A percentile compares a stretch with the other conserved stretches of the same genome.
phyloP scores from a whole-genome alignment of 2,329 filamentous ascomycete genomes.

The Boeremia lycopersici region DNA sequence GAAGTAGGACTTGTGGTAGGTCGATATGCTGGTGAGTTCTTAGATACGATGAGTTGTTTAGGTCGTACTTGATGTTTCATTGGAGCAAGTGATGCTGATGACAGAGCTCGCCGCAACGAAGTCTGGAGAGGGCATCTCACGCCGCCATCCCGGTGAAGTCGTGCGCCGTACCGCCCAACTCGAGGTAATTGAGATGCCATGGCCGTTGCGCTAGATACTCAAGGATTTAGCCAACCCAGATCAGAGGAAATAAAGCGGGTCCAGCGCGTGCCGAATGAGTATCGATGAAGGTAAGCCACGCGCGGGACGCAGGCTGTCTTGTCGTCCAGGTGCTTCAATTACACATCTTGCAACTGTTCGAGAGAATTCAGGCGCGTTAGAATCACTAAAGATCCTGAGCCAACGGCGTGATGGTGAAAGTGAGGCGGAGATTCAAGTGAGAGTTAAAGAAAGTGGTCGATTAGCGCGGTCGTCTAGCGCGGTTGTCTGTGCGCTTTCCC shows the following conservation, averaged over 20 bases:
- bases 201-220: neutral
- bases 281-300: slow-evolving; percentile 1
- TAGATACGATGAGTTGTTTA: slow-evolving; percentile 16
- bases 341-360: neutral
- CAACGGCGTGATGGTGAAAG: neutral
- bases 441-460: neutral
- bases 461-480: slow-evolving; percentile 7
- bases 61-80: slow-evolving; percentile 9
- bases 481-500: slow-evolving; percentile 1
- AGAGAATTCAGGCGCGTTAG: neutral
- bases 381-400: neutral
- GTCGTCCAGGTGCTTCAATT: neutral
- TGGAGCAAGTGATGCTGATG: slow-evolving; percentile 6
- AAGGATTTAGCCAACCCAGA: neutral
- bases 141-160: neutral
- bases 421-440: neutral
- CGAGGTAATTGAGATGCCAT: slow-evolving; percentile 5
- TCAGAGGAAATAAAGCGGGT: slow-evolving; percentile 1
- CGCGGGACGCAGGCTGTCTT: neutral
- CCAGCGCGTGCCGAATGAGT: neutral
- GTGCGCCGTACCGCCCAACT: neutral
- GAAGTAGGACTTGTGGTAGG: neutral
- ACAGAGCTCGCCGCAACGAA: neutral
- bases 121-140: neutral
- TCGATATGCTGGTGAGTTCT: neutral